Conservation (phyloP, 2,329 filamentous ascomycete genomes). For the Cercospora zeae-maydis region DNA sequence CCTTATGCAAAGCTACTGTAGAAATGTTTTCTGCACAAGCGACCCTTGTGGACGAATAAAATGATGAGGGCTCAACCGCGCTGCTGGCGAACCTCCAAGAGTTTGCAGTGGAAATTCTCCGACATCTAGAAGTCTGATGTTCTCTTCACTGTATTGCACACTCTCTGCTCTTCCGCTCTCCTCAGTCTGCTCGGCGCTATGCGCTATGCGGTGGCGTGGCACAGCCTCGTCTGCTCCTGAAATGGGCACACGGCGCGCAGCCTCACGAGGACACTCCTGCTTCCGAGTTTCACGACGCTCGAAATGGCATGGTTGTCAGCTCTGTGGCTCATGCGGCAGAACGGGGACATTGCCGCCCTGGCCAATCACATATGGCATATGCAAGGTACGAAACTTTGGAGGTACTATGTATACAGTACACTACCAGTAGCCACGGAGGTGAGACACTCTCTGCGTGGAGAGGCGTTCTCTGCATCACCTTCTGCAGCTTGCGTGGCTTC, state of each 20-base stretch:
- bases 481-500: slow-evolving; percentile 1
- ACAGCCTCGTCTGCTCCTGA: slow-evolving; percentile 1
- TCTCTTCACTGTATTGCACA: too few relatives aligned
- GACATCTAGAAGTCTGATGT: background rate
- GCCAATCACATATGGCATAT: slow-evolving; percentile 11
- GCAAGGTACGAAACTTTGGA: slow-evolving; percentile 21
- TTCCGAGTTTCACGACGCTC: slow-evolving; percentile 17
- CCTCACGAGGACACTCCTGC: slow-evolving; percentile 13
- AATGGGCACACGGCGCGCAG: slow-evolving; percentile 3
- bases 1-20: slow-evolving; percentile 14
- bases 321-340: slow-evolving; percentile 1
- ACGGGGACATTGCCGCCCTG: background rate
- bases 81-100: background rate
- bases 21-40: slow-evolving; percentile 14
- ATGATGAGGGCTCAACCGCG: slow-evolving; percentile 5
- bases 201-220: background rate
- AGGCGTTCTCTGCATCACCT: background rate
- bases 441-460: slow-evolving; percentile 9
- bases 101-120: background rate
- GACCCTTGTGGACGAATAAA: slow-evolving; percentile 13
- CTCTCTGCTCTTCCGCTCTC: background rate
- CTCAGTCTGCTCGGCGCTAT: background rate
- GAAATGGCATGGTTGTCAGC: slow-evolving; percentile 7
- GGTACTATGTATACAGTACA: too few relatives aligned
- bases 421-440: slow-evolving; percentile 16